A percentile compares a stretch with the other conserved stretches of the same genome.
phyloP scores from a whole-genome alignment of 1,284 basidiomycete genomes.

The Moesziomyces aphidis region DNA sequence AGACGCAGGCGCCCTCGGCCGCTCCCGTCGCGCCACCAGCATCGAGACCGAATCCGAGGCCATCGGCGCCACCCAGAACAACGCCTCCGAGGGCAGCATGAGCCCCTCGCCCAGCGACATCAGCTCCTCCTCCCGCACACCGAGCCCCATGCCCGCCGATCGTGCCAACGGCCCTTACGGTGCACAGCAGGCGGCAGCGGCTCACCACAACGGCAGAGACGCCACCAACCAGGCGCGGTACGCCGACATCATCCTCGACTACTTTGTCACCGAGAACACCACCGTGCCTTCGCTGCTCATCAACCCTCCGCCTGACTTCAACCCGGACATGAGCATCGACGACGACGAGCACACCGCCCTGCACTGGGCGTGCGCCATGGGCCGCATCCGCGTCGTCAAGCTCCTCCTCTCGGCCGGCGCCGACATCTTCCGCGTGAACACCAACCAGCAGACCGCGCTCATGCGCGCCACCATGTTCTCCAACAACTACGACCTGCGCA shows the following conservation, averaged over 20 bases:
- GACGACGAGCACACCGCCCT: constrained; percentile 97
- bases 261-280: constrained; percentile 97
- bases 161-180: constrained; percentile 42
- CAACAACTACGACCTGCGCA: constrained; percentile 99
- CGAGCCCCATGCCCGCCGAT: constrained; percentile 74
- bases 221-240: constrained; percentile 71
- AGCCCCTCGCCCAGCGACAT: constrained; percentile 85
- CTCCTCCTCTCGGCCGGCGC: constrained; percentile 92
- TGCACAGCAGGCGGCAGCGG: constrained; percentile 13
- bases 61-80: constrained; percentile 68
- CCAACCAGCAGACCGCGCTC: constrained; percentile 93
- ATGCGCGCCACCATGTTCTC: constrained; percentile 99
- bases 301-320: constrained; percentile 89
- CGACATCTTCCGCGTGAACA: constrained; percentile 97
- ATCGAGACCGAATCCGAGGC: constrained; percentile 62
- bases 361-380: constrained; percentile 99
- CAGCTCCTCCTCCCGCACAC: constrained; percentile 87
- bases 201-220: constrained; percentile 31
- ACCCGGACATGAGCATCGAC: constrained; percentile 96
- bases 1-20: constrained; percentile 54
- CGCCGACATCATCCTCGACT: constrained; percentile 96
- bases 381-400: constrained; percentile 95
- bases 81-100: constrained; percentile 72
- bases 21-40: constrained; percentile 61
- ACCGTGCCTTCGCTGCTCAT: constrained; percentile 90